A percentile compares a stretch with the other conserved stretches of the same genome.
These are phyloP conservation scores for Saccharomyces uvarum DNA, from an alignment of 1,139 yeast species.

Conservation along the genomic window DNA sequence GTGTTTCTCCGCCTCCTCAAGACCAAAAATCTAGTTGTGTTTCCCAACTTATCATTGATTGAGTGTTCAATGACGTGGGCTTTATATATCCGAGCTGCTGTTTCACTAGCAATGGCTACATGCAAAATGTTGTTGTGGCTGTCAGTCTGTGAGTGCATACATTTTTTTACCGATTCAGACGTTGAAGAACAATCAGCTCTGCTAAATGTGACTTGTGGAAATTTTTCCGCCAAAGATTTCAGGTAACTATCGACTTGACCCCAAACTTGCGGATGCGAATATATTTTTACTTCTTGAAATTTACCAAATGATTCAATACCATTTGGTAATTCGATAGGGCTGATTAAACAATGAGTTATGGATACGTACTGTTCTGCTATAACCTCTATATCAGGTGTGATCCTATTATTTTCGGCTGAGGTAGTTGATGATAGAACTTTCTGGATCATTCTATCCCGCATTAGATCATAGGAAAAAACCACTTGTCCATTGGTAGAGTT, in stretches of 20 bases:
- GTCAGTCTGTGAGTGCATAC: slow-evolving; percentile 28
- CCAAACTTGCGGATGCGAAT: slow-evolving; percentile 98
- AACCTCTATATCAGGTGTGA: slow-evolving; percentile 38
- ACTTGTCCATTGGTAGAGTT: slow-evolving; percentile 95
- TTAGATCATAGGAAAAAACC: slow-evolving; percentile 70
- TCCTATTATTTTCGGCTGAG: slow-evolving; percentile 11
- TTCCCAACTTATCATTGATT: slow-evolving; percentile 64
- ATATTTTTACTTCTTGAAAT: slow-evolving; percentile 46
- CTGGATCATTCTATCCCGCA: slow-evolving; percentile 54
- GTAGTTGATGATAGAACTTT: slow-evolving; percentile 6
- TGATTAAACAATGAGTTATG: slow-evolving; percentile 70
- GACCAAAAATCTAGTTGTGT: slow-evolving; percentile 79
- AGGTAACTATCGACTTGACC: slow-evolving; percentile 71
- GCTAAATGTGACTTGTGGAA: slow-evolving; percentile 31
- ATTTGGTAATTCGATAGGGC: slow-evolving; percentile 34
- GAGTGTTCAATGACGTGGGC: slow-evolving; percentile 49
- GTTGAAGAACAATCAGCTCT: slow-evolving; percentile 69
- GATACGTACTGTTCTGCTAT: slow-evolving; percentile 77
- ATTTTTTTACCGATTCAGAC: slow-evolving; percentile 71
- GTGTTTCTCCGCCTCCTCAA: slow-evolving; percentile 32
- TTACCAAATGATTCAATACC: slow-evolving; percentile 28
- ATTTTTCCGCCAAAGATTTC: slow-evolving; percentile 40
- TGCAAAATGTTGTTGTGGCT: slow-evolving; percentile 25
- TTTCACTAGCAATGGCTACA: slow-evolving; percentile 53
- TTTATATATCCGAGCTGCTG: slow-evolving; percentile 58